Conservation (phyloP, 768 basidiomycete genomes). For the Nidularia pulvinata region DNA sequence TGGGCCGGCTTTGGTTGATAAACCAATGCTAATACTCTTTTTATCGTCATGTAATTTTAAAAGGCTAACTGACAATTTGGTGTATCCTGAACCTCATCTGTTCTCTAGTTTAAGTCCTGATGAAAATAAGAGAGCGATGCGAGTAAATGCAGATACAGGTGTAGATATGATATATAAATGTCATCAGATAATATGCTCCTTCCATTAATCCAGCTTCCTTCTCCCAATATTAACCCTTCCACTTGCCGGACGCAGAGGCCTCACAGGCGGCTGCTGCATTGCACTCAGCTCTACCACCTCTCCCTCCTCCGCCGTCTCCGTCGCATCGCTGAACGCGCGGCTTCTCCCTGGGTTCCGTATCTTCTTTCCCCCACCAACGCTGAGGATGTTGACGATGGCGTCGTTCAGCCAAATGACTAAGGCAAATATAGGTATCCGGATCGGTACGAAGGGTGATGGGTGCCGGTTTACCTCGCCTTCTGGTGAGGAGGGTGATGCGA, state of each 20-base stretch:
- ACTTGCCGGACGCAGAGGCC: constrained; percentile 13
- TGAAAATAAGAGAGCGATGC: too few species aligned
- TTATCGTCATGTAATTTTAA: too few species aligned
- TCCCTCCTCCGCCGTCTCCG: constrained; percentile 67
- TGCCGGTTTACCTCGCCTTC: constrained; percentile 47
- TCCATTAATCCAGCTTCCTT: constrained; percentile 42
- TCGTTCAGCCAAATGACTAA: constrained; percentile 78
- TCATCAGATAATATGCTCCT: too few species aligned
- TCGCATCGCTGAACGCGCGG: constrained; percentile 41
- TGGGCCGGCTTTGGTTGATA: constrained; percentile 86
- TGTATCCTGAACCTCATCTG: constrained; percentile 5
- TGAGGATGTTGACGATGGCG: constrained; percentile 59
- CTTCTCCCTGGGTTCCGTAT: constrained; percentile 12
- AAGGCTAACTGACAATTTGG: too few species aligned
- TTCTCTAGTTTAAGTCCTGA: neutral
- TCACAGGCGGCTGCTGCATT: constrained; percentile 11
- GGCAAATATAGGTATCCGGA: constrained; percentile 77
- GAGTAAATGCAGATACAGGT: neutral
- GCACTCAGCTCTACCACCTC: constrained; percentile 24
- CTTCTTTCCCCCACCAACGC: constrained; percentile 41
- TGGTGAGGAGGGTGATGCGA: constrained; percentile 11
- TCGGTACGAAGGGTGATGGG: constrained; percentile 79
- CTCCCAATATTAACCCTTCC: constrained; percentile 36
- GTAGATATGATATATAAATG: too few species aligned
- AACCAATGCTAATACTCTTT: too few species aligned